Base-by-base conservation (phyloP, 2,329 filamentous ascomycete species). In the Verticillium dahliae region DNA sequence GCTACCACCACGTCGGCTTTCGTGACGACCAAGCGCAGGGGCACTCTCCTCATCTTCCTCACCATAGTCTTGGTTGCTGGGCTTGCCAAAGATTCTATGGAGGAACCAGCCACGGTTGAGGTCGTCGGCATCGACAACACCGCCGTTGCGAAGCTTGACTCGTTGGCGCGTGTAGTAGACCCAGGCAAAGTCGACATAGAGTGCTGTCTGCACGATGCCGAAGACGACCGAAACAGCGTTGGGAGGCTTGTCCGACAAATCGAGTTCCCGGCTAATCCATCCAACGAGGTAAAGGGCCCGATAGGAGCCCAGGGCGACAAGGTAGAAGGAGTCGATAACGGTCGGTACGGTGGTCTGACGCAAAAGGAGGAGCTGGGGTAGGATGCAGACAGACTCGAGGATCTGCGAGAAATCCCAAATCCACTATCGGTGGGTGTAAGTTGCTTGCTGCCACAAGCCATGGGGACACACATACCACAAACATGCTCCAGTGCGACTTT, bases 301-400 rank as follows among this genome's bases (percentile, higher is more conserved):
- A 77, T 97, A 98, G 13, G 89, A 89, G 39, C 93, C 94, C 1
- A 97, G 85, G 0, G 92, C 87, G 58, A 95, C 80, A 61, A 98
- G 90, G 75, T 98, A 98, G 78, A 90, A 97, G n/a, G 91, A 96
- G 74, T 97, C 91, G 76, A 98, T 93, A 56, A 97, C 94, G 57
- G 94, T 98, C 0, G 94, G 94, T 0, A 97, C 92, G 33, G 88
- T 92, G n/a, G 94, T 97, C 75, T 97, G 92, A 63, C 94, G 90
- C 14, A 98, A 86, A 54, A 97, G 87, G 6, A 97, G 85, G 1
- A 98, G 87, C 74, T 98, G 94, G 0, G 94, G 94, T 22, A 98
- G 86, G 38, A 97, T 86, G 74, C 90, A 95, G 63, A 96, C 86
- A 38, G 92, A 94, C 77, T 98, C 94, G 70, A 98, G 89, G 67